These are phyloP conservation scores for Daldinia sp. DNA, from an alignment of 2,329 filamentous ascomycete genomes.

Conservation along the genomic window DNA sequence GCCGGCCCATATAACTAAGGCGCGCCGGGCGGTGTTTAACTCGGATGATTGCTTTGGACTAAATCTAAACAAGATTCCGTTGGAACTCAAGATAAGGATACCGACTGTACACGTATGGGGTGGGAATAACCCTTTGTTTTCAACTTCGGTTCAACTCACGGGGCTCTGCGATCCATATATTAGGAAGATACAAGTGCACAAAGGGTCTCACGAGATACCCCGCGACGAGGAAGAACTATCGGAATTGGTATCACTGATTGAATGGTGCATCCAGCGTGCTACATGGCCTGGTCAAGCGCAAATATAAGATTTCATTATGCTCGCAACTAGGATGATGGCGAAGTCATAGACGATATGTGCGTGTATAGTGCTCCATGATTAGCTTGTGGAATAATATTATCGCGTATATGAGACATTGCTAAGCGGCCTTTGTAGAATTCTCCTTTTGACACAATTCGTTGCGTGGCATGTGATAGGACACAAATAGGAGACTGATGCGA, in stretches of 20 bases:
- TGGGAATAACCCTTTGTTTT: constrained; percentile 39
- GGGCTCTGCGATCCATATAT: constrained; percentile 46
- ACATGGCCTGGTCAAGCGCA: constrained; percentile 41
- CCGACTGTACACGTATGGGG: constrained; percentile 45
- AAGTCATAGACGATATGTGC: neutral
- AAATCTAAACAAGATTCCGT: constrained; percentile 43
- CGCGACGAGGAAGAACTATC: constrained; percentile 27
- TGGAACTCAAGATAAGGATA: constrained; percentile 45
- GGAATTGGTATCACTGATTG: constrained; percentile 35
- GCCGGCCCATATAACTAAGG: constrained; percentile 29
- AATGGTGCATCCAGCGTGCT: constrained; percentile 41
- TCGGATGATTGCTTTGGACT: constrained; percentile 47
- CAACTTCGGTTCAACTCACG: constrained; percentile 41
- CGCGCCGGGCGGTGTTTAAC: constrained; percentile 41
- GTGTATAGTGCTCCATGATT: neutral
- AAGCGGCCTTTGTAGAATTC: neutral
- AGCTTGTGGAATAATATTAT: neutral
- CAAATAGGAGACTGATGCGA: neutral
- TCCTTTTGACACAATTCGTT: neutral
- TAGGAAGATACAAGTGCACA: constrained; percentile 39
- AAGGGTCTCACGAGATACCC: constrained; percentile 34
- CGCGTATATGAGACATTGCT: neutral
- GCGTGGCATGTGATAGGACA: neutral
- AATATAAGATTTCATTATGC: constrained; percentile 1
- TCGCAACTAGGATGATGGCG: neutral